These are phyloP conservation scores for Lophium mytilinum DNA, from an alignment of 495 filamentous ascomycete genomes.

Conservation along the genomic window DNA sequence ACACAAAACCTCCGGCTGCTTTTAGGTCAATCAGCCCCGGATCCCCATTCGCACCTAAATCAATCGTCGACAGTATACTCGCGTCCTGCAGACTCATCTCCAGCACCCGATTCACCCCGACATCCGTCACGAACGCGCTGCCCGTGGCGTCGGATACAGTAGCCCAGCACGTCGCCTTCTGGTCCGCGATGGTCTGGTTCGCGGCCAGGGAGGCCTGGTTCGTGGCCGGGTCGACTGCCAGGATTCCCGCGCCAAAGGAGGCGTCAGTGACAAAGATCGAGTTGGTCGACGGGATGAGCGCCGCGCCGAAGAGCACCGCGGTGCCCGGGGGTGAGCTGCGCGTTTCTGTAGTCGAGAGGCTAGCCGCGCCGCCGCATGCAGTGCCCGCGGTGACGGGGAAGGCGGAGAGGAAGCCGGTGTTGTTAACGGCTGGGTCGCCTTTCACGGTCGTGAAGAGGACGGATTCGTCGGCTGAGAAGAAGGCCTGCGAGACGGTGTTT, in stretches of 20 bases:
- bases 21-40: conserved; percentile 48
- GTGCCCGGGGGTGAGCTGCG: conserved; percentile 35
- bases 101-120: conserved; percentile 41
- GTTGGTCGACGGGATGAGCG: conserved; percentile 34
- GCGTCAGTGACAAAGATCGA: conserved; percentile 48
- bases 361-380: background rate
- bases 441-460: conserved; percentile 50
- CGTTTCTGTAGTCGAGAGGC: conserved; percentile 25
- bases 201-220: background rate
- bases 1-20: conserved; percentile 44
- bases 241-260: conserved; percentile 43
- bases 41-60: conserved; percentile 39
- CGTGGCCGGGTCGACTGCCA: conserved; percentile 29
- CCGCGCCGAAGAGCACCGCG: conserved; percentile 47
- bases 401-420: conserved; percentile 46
- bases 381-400: conserved; percentile 37
- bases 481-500: conserved; percentile 47
- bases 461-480: conserved; percentile 46
- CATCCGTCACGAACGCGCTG: conserved; percentile 50
- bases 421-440: conserved; percentile 44
- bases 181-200: conserved; percentile 36
- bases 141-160: conserved; percentile 35
- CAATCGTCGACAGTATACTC: conserved; percentile 34
- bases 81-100: conserved; percentile 43
- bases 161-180: conserved; percentile 51